Evolutionary conservation across 1,284 basidiomycete genomes (phyloP).

Genomic region (Xerocomus amazonicus): DNA sequence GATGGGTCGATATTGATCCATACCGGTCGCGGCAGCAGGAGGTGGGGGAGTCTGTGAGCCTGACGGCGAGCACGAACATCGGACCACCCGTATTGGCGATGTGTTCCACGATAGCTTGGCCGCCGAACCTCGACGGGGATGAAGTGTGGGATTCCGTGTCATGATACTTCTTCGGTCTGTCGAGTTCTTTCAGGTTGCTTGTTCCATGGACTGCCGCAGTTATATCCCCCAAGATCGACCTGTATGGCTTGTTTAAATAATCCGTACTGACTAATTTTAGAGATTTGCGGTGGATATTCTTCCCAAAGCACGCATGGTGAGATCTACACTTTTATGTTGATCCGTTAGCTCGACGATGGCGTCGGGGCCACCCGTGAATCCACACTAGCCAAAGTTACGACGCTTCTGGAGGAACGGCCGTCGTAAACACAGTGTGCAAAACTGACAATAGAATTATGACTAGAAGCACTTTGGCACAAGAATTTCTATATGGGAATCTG

Average conservation of each 20-base stretch:
- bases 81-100: conserved; percentile 41
- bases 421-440: conserved; percentile 18
- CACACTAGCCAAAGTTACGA: conserved; percentile 20
- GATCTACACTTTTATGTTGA: conserved; percentile 33
- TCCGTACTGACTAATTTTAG: conserved; percentile 24
- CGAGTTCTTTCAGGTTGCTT: conserved; percentile 20
- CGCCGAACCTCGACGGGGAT: conserved; percentile 31
- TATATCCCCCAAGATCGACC: conserved; percentile 21
- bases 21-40: conserved; percentile 39
- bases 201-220: conserved; percentile 16
- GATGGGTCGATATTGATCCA: conserved; percentile 28
- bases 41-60: conserved; percentile 21
- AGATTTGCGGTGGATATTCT: conserved; percentile 12
- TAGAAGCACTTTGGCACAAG: conserved; percentile 33
- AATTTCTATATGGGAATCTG: conserved; percentile 34
- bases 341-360: conserved; percentile 17
- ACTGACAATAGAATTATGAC: conserved; percentile 15
- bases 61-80: conserved; percentile 15
- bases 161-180: conserved; percentile 22
- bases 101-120: conserved; percentile 43
- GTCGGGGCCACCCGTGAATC: conserved; percentile 13
- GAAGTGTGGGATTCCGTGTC: conserved; percentile 19
- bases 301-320: conserved; percentile 9
- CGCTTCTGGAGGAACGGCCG: conserved; percentile 16
- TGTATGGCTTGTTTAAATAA: conserved; percentile 20